Evolutionary conservation across 1,139 yeast species (phyloP).

Genomic region (Sugiyamaella novakii): DNA sequence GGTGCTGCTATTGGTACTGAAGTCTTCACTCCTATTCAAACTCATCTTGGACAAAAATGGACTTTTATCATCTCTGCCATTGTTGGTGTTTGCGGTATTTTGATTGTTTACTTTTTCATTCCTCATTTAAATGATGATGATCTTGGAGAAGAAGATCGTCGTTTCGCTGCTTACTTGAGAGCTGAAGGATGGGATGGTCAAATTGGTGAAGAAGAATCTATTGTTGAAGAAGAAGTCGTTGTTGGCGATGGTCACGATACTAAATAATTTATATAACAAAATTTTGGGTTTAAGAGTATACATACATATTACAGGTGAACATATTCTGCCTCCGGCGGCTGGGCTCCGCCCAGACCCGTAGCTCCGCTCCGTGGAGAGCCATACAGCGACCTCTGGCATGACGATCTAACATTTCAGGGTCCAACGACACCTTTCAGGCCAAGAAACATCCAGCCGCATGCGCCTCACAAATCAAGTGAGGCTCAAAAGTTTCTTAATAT

Average conservation of each 20-base stretch:
- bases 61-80: conserved; percentile 66
- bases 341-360: too few species aligned
- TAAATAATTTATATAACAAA: too few species aligned
- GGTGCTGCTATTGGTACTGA: conserved; percentile 58
- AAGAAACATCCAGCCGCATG: too few species aligned
- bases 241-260: conserved; percentile 15
- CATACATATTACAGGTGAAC: too few species aligned
- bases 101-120: conserved; percentile 60
- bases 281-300: too few species aligned
- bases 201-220: conserved; percentile 48
- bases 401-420: too few species aligned
- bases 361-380: too few species aligned
- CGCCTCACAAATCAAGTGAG: conserved; percentile 3
- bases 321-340: too few species aligned
- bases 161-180: conserved; percentile 61
- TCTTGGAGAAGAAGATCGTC: conserved; percentile 64
- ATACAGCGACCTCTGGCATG: too few species aligned
- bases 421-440: too few species aligned
- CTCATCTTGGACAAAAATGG: conserved; percentile 46
- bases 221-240: conserved; percentile 12
- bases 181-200: conserved; percentile 69
- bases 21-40: conserved; percentile 49
- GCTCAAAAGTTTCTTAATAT: background rate
- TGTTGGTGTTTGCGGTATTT: conserved; percentile 67
- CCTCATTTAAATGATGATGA: conserved; percentile 78